Evolutionary conservation across 2,329 filamentous ascomycete species (phyloP), one percentile per base, ranked within the genome.

Genomic region (Botryotinia globosa): DNA sequence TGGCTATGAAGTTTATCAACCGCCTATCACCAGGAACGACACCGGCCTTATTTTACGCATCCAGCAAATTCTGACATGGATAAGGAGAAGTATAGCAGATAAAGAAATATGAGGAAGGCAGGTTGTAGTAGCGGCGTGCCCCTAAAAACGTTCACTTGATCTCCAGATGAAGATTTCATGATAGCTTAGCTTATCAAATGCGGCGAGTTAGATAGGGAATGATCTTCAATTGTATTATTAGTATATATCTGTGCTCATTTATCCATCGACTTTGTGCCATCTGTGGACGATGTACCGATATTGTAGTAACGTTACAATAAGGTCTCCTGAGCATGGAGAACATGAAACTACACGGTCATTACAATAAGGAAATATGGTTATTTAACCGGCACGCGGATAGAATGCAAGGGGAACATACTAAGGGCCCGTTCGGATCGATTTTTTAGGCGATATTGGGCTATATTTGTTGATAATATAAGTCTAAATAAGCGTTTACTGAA

Each of bases 361-460:
- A 37, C 25, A 37, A 62, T 62, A 62, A 62, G 59, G 37, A 29
- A 20, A n/a, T 42, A 2, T 42, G 25, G 29, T 25, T 39, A 39
- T 62, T 42, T 42, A 39, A 39, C 59, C 59, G 59, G 59, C 59
- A 62, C 59, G 59, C 37, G 59, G 59, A 62, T 62, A 37, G 25
- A 10, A 62, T 62, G 59, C 34, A 29, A 62, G 37, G 37, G 37
- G 22, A 61, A 61, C 10, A 6, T 61, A 34, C 22, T 39, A 22
- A n/a, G n/a, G n/a, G n/a, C n/a, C n/a, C n/a, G n/a, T n/a, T n/a
- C n/a, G n/a, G n/a, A n/a, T n/a, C n/a, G n/a, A n/a, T n/a, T n/a
- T n/a, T n/a, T n/a, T n/a, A n/a, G n/a, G n/a, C n/a, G n/a, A n/a
- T n/a, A n/a, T n/a, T n/a, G n/a, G n/a, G n/a, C n/a, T n/a, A n/a